Conservation (phyloP, 228 moss, liverwort and hornwort species). For the Sphagnum magellanicum region DNA sequence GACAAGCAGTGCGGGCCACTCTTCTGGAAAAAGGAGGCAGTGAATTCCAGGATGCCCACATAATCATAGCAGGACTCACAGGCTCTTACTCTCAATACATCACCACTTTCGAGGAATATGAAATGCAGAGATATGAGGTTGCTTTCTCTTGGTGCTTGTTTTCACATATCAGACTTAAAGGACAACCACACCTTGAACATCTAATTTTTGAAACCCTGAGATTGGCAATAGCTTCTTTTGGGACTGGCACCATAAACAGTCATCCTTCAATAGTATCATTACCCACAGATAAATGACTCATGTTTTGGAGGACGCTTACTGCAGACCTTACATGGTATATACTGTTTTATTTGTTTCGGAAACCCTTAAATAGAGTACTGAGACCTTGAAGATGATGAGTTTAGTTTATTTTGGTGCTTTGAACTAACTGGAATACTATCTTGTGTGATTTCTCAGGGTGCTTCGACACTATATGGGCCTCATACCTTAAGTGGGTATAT, state of each 20-base stretch:
- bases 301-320: too few relatives aligned
- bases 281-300: too few relatives aligned
- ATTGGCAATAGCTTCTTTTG: too few relatives aligned
- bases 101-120: constrained; percentile 80
- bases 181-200: too few relatives aligned
- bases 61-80: constrained; percentile 85
- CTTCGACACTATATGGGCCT: constrained; percentile 88
- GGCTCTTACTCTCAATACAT: constrained; percentile 96
- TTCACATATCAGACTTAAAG: too few relatives aligned
- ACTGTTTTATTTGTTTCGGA: background rate
- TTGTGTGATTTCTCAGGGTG: constrained; percentile 37
- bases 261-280: too few relatives aligned
- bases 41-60: constrained; percentile 52
- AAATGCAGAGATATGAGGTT: constrained; percentile 88
- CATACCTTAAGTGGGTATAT: constrained; percentile 87
- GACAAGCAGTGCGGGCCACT: constrained; percentile 70
- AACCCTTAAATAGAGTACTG: background rate
- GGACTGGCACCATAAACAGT: too few relatives aligned
- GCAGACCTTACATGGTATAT: too few relatives aligned
- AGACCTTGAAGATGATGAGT: background rate
- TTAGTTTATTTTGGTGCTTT: background rate
- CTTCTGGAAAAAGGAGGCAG: constrained; percentile 59
- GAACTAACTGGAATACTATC: background rate
- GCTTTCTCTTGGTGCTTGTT: background rate
- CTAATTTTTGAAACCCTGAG: too few relatives aligned